These are phyloP conservation scores for Phaffomyces thermotolerans DNA, from an alignment of 805 yeast species.

Conservation along the genomic window DNA sequence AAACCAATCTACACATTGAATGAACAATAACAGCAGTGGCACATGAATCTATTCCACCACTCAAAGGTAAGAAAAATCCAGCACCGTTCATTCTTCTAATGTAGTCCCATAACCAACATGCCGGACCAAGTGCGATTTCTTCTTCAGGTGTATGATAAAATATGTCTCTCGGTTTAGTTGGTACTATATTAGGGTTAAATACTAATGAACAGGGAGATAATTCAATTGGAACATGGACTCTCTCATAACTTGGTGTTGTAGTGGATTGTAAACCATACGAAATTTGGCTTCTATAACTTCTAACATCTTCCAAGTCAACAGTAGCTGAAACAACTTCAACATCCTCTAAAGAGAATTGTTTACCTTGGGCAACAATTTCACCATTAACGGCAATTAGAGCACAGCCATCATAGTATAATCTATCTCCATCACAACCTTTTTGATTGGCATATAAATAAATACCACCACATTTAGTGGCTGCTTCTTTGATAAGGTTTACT, in stretches of 20 bases:
- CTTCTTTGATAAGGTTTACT: slow-evolving; percentile 78
- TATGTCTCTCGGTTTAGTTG: slow-evolving; percentile 44
- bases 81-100: slow-evolving; percentile 83
- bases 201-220: slow-evolving; percentile 52
- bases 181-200: slow-evolving; percentile 55
- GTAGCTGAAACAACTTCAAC: slow-evolving; percentile 97
- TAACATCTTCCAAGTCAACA: slow-evolving; percentile 84
- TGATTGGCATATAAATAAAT: slow-evolving; percentile 90
- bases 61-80: slow-evolving; percentile 87
- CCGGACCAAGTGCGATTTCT: slow-evolving; percentile 97
- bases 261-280: slow-evolving; percentile 44
- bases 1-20: slow-evolving; percentile 88
- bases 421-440: slow-evolving; percentile 97
- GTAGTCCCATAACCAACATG: slow-evolving; percentile 99
- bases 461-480: slow-evolving; percentile 96
- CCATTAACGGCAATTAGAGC: slow-evolving; percentile 94
- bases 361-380: slow-evolving; percentile 82
- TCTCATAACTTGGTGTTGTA: slow-evolving; percentile 28
- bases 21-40: slow-evolving; percentile 94
- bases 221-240: slow-evolving; percentile 57
- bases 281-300: slow-evolving; percentile 64
- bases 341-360: slow-evolving; percentile 82
- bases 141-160: slow-evolving; percentile 82
- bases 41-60: slow-evolving; percentile 98
- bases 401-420: slow-evolving; percentile 95